Percentiles rank a stretch among this genome's conserved stretches.
phyloP scores from a whole-genome alignment of 1,284 basidiomycete species.

The Tetrapyrgos nigripes region DNA sequence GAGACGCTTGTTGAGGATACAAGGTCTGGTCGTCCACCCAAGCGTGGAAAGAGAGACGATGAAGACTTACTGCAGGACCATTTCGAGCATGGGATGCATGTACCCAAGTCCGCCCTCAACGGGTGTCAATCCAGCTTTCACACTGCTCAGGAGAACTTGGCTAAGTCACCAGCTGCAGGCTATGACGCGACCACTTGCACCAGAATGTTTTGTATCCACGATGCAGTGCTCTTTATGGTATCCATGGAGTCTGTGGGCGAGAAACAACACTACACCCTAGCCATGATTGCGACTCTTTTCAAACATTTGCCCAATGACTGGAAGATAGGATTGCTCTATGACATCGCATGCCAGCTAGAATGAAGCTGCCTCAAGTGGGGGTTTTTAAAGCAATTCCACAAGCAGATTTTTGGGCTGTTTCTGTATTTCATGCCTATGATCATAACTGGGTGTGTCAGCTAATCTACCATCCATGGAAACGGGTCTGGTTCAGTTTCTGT shows the following conservation, averaged over 20 bases:
- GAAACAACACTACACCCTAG: too few relatives aligned
- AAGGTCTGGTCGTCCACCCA: slow-evolving; percentile 4
- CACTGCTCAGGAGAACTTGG: slow-evolving; percentile 36
- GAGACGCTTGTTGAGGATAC: slow-evolving; percentile 5
- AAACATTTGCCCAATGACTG: too few relatives aligned
- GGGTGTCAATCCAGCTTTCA: too few relatives aligned
- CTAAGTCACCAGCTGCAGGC: slow-evolving; percentile 27
- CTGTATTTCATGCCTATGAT: too few relatives aligned
- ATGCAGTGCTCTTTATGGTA: too few relatives aligned
- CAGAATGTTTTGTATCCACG: slow-evolving; percentile 33
- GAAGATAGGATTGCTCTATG: too few relatives aligned
- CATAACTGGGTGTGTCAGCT: neutral
- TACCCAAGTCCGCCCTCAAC: slow-evolving; percentile 32
- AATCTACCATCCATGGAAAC: slow-evolving; percentile 27
- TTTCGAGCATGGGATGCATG: slow-evolving; percentile 14
- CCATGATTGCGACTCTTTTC: too few relatives aligned
- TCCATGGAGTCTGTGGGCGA: slow-evolving; percentile 37
- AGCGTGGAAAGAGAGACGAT: neutral
- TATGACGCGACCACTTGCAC: too few relatives aligned
- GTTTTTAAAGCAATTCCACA: too few relatives aligned
- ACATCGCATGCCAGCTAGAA: too few relatives aligned
- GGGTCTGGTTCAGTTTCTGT: slow-evolving; percentile 23
- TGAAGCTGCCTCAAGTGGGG: too few relatives aligned
- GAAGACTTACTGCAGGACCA: neutral
- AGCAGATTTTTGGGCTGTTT: too few relatives aligned